Conservation (phyloP, 2,329 filamentous ascomycete genomes). For the Aplosporella prunicola region DNA sequence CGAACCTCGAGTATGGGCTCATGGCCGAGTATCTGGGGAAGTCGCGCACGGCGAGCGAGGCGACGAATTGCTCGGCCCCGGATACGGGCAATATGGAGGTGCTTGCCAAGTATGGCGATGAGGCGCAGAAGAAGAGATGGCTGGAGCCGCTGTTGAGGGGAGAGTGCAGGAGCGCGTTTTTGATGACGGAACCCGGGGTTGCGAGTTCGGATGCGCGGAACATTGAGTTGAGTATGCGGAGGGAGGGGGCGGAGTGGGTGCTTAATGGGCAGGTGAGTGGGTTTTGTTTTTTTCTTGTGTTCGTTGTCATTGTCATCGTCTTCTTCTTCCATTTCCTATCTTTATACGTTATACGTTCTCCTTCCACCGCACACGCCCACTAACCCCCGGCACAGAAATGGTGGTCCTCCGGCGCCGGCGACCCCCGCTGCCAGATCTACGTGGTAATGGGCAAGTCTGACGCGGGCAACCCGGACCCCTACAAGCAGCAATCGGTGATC, state of each 20-base stretch:
- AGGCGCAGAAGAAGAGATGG: slow-evolving; percentile 77
- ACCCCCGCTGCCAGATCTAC: slow-evolving; percentile 85
- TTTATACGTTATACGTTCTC: slow-evolving; percentile 30
- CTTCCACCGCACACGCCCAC: not conserved
- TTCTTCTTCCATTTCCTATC: no score
- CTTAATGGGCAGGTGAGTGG: slow-evolving; percentile 68
- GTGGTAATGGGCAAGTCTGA: slow-evolving; percentile 95
- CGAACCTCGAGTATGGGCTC: slow-evolving; percentile 90
- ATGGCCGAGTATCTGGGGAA: slow-evolving; percentile 96
- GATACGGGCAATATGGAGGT: slow-evolving; percentile 97
- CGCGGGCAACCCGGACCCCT: slow-evolving; percentile 61
- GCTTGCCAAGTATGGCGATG: slow-evolving; percentile 80
- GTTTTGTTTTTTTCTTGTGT: not conserved
- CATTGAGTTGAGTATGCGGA: slow-evolving; percentile 72
- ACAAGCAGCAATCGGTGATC: slow-evolving; percentile 88
- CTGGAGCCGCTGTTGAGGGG: slow-evolving; percentile 72
- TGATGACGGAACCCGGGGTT: slow-evolving; percentile 88
- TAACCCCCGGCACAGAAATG: slow-evolving; percentile 69
- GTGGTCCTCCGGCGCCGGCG: slow-evolving; percentile 96
- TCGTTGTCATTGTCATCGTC: not conserved
- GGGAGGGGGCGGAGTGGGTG: slow-evolving; percentile 80
- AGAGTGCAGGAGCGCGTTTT: slow-evolving; percentile 77
- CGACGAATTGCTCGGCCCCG: slow-evolving; percentile 81
- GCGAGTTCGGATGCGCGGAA: slow-evolving; percentile 90
- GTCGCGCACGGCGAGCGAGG: slow-evolving; percentile 60